Evolutionary conservation across 495 filamentous ascomycete genomes (phyloP), one percentile per base, ranked within the genome.

Genomic region (Elaphomyces granulatus): DNA sequence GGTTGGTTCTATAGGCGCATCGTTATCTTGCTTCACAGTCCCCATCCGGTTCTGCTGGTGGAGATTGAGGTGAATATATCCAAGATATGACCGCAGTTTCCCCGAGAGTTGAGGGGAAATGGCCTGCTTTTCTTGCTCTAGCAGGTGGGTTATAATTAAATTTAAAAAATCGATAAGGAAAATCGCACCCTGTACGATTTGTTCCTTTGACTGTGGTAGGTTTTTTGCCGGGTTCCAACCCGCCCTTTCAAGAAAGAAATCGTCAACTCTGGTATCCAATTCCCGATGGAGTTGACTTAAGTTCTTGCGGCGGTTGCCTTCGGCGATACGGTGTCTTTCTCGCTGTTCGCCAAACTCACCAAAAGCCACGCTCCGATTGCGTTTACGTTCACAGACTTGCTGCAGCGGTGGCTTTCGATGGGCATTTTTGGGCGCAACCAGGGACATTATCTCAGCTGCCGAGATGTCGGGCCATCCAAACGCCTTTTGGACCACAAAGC

Each of bases 201-300:
- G 64, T 38, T 67, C 64, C 51, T 67, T 67, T 19, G 64, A 67
- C 26, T 66, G 57, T 1, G 59, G 55, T 14, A 66, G 51, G 43
- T 57, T 66, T 52, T 67, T 67, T 12, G 57, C 54, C 9, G 55
- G 60, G 36, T 67, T 64, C 64, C 64, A 67, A 18, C 64, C 64
- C 17, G 62, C 64, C 8, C 53, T 53, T 45, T 66, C 59, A 9
- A 67, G 53, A 48, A 66, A 67, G 44, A 55, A 63, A 40, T 66
- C 58, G 35, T 63, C 59, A 30, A 67, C 53, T 4, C 60, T 53
- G 41, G 54, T 54, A 40, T 60, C 59, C 18, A 67, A 43, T 45
- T 69, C 58, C 33, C 64, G 53, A 42, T 64, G 51, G 32, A 63
- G 45, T 50, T 64, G 49, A 51, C 66, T 65, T 2, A 67, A 54